phyloP scores from a whole-genome alignment of 305 asterid species.

The Solanum aculeatissimum region DNA sequence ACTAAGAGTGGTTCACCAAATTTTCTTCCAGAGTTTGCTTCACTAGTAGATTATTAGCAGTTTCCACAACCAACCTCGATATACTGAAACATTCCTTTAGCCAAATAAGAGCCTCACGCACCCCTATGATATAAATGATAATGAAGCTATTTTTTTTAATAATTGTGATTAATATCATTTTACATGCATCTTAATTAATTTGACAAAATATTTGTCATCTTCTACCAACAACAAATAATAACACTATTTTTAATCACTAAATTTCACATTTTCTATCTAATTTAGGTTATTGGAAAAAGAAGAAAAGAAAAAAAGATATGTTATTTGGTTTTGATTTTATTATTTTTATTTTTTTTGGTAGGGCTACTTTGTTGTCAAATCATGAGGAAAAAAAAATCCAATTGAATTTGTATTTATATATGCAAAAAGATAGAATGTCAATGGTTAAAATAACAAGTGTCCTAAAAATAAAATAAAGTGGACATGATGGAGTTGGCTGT shows the following conservation, averaged over 20 bases:
- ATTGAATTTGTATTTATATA: not conserved
- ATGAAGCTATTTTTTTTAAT: not conserved
- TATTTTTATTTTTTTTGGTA: not conserved
- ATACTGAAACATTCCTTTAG: too few relatives aligned
- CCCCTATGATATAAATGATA: not conserved
- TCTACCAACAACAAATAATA: not conserved
- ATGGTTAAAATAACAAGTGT: not conserved
- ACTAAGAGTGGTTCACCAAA: too few relatives aligned
- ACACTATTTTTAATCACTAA: not conserved
- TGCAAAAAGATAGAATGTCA: not conserved
- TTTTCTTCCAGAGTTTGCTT: too few relatives aligned
- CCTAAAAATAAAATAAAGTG: not conserved
- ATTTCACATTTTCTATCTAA: not conserved
- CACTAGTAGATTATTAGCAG: too few relatives aligned
- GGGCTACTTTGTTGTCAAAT: not conserved
- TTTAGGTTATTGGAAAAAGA: not conserved
- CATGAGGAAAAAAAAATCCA: not conserved
- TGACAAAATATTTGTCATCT: not conserved
- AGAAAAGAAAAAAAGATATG: not conserved
- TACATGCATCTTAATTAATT: accelerated
- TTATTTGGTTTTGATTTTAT: not conserved
- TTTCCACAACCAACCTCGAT: too few relatives aligned
- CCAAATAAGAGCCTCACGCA: too few relatives aligned
- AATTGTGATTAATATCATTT: not conserved
- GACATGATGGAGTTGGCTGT: not conserved